These are phyloP conservation scores for Haplographium delicatum DNA, from an alignment of 495 filamentous ascomycete species.

Conservation along the genomic window DNA sequence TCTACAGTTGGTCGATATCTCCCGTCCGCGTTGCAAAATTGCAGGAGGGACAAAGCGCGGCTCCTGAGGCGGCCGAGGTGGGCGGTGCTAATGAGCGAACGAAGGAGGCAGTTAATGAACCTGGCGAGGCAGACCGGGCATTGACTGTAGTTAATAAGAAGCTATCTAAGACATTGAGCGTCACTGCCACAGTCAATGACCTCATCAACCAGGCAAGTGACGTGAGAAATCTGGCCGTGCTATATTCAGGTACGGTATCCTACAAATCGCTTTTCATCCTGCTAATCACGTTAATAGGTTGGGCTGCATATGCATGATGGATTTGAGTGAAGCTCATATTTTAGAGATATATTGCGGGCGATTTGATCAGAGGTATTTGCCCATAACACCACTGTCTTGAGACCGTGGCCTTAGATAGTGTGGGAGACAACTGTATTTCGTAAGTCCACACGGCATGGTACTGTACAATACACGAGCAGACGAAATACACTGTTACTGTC, in stretches of 20 bases:
- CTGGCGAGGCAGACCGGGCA: constrained; percentile 86
- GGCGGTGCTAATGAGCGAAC: constrained; percentile 25
- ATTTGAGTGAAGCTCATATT: neutral
- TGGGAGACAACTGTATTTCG: too few species aligned
- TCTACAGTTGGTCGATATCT: constrained; percentile 95
- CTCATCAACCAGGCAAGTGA: constrained; percentile 93
- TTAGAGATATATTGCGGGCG: neutral
- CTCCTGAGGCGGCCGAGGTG: constrained; percentile 28
- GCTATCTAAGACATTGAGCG: constrained; percentile 85
- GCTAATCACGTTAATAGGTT: constrained; percentile 37
- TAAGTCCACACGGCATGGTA: too few species aligned
- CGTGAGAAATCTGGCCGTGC: constrained; percentile 83
- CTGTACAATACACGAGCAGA: too few species aligned
- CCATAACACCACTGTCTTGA: too few species aligned
- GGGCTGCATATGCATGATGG: constrained; percentile 60
- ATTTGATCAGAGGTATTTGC: too few species aligned
- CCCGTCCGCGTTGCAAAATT: constrained; percentile 68
- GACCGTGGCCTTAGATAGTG: too few species aligned
- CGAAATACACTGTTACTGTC: too few species aligned
- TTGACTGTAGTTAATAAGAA: constrained; percentile 93
- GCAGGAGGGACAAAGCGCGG: constrained; percentile 46
- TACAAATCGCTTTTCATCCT: neutral
- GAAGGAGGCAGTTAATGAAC: constrained; percentile 57
- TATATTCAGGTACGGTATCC: constrained; percentile 71
- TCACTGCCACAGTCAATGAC: constrained; percentile 92